Base-by-base conservation (phyloP, 345 rosid genomes). In the Linum tenue region DNA sequence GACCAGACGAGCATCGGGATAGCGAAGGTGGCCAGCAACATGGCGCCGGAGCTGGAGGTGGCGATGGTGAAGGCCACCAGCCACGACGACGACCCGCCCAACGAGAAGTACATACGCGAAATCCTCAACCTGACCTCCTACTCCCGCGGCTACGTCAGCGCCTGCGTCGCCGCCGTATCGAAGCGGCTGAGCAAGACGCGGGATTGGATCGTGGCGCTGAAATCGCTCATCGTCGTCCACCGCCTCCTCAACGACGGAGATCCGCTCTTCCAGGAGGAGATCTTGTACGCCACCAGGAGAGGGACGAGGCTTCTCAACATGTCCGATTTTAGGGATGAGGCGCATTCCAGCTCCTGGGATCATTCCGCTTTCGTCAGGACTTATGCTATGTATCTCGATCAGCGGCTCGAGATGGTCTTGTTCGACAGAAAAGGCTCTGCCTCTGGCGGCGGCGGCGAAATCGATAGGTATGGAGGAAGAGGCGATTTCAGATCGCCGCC, bases 11-110 rank as follows among this genome's bases (percentile, higher is more conserved):
- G 96, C 61, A 94, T 94, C 2, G 78, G 99, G 59, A 73, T 94
- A 37, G 99, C 99, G 10, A 94, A 90, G 68, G 96, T 94, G 11
- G 86, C 92, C 0, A 84, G 99, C 55, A 90, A 88, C 79, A 64
- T 88, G 72, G 95, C 97, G n/a, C 97, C 99, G 55, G 97, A 94
- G 71, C 95, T 94, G 2, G 97, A 94, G 67, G 99, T 94, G 15
- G 83, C 86, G 53, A 80, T 94, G 43, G 99, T 94, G 50, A 94
- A 94, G 70, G 97, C 92, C 41, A 94, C 97, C 2, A 88, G 87
- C 77, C 99, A 94, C 64, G 95, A 90, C 67, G 92, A 88, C 11
- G 97, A 88, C 12, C 99, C 92, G 0, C 82, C 99, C 0, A 84
- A 81, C 55, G 97, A 94, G 80, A 94, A 90, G 69, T 85, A 94